Evolutionary conservation across 176 grass and related monocot genomes (phyloP), one percentile per base, ranked within the genome.

Genomic region (Aegilops tauschii): DNA sequence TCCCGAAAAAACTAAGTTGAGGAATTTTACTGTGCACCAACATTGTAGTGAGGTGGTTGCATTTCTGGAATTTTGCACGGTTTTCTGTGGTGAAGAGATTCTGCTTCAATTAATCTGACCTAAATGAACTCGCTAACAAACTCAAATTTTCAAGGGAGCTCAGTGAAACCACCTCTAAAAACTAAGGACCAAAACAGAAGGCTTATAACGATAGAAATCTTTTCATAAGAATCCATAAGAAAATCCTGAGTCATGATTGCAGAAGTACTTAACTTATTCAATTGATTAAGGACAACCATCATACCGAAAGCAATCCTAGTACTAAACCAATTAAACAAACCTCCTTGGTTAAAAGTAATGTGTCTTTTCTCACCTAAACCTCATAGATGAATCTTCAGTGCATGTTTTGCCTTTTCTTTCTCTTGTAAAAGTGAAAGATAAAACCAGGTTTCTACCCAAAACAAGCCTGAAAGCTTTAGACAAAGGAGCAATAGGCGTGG

Each of bases 281-380:
- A 65, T 56, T 72, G 40, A 65, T 40, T 39, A 70, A 86, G 79
- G 64, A 78, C 2, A 54, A 6, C 35, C 47, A 80, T 49, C 45
- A 21, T 79, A 32, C 68, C 16, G 69, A 74, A 86, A 84, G 5
- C 56, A 75, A 31, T 44, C 65, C 40, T 80, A 62, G 39, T 62
- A 35, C 12, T 5, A 81, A 12, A 52, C 5, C 50, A 25, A 87
- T 36, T 65, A 50, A 85, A 52, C 63, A 88, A 5, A 78, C 59
- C 12, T 42, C 59, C 54, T 56, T 11, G 52, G 54, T 82, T 65
- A 49, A 78, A 91, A 91, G 78, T 61, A 88, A 73, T 2, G 58
- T 17, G 3, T 76, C 90, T 88, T 88, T 85, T 91, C 25, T 66
- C 70, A 78, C 65, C 73, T 64, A 78, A 88, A 87, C 65, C 25